Evolutionary conservation across 1,284 basidiomycete genomes (phyloP).

Genomic region (Quambalaria eucalypti): DNA sequence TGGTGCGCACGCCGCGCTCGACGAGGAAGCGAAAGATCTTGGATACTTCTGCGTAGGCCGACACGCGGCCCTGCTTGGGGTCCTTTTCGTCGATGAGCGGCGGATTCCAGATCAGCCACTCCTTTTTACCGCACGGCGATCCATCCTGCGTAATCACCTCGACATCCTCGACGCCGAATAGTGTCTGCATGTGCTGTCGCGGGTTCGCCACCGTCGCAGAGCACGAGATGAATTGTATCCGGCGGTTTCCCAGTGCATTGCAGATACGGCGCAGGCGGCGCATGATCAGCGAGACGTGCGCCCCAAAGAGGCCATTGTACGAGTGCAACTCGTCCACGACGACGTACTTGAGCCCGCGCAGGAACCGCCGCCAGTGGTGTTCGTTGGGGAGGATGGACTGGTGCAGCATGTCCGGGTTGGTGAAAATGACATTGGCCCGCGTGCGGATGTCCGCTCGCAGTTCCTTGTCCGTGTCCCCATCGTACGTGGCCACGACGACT

Average conservation of each 20-base stretch:
- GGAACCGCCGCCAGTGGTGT: conserved; percentile 68
- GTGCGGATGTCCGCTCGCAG: conserved; percentile 48
- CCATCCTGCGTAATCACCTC: conserved; percentile 70
- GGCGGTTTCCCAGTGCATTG: conserved; percentile 71
- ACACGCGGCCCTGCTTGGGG: conserved; percentile 56
- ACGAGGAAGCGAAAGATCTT: conserved; percentile 70
- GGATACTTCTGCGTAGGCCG: conserved; percentile 64
- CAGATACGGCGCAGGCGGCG: conserved; percentile 63
- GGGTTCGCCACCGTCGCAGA: conserved; percentile 81
- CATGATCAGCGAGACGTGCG: conserved; percentile 38
- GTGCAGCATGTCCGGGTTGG: conserved; percentile 67
- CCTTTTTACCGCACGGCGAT: conserved; percentile 70
- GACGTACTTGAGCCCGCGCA: conserved; percentile 63
- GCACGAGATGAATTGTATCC: conserved; percentile 67
- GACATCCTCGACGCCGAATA: conserved; percentile 57
- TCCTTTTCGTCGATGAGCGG: conserved; percentile 58
- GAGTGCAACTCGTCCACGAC: conserved; percentile 79
- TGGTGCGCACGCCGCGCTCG: conserved; percentile 68
- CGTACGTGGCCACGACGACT: conserved; percentile 66
- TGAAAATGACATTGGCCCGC: conserved; percentile 51
- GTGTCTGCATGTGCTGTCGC: conserved; percentile 33
- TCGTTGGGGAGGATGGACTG: conserved; percentile 75
- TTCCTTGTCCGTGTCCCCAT: conserved; percentile 75
- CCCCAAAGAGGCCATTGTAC: conserved; percentile 51
- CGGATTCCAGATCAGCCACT: conserved; percentile 52